phyloP scores from a whole-genome alignment of 768 basidiomycete genomes.

The Rhizopogon salebrosus region DNA sequence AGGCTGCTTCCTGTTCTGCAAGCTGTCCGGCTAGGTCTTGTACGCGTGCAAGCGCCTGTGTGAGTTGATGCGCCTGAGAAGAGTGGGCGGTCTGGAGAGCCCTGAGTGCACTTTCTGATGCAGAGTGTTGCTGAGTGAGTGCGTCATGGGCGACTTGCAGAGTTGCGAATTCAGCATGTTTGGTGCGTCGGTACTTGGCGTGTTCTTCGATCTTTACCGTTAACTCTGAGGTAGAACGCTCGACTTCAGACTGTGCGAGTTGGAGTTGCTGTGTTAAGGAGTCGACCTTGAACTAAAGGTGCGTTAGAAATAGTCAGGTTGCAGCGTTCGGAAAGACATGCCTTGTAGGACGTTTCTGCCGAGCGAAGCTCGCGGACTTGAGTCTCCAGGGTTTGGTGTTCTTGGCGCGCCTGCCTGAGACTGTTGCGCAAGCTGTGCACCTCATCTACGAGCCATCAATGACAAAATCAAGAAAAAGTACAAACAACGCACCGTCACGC shows the following conservation, averaged over 20 bases:
- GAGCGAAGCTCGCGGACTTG: conserved; percentile 72
- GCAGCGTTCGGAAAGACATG: conserved; percentile 21
- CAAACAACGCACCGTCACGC: conserved; percentile 57
- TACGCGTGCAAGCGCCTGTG: conserved; percentile 68
- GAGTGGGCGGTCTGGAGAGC: conserved; percentile 69
- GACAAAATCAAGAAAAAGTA: background rate
- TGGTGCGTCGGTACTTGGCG: conserved; percentile 73
- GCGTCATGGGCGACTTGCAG: conserved; percentile 77
- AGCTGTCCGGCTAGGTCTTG: conserved; percentile 73
- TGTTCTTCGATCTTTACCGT: conserved; percentile 74
- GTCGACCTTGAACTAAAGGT: conserved; percentile 75
- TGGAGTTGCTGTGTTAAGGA: conserved; percentile 77
- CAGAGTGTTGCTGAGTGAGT: conserved; percentile 58
- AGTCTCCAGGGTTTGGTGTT: conserved; percentile 60
- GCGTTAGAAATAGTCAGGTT: background rate
- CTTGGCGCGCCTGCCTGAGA: conserved; percentile 72
- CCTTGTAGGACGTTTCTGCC: conserved; percentile 72
- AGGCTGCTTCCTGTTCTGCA: conserved; percentile 82
- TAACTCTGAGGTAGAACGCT: conserved; percentile 67
- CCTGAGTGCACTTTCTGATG: conserved; percentile 65
- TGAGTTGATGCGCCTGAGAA: conserved; percentile 68
- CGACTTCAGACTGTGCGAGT: conserved; percentile 70
- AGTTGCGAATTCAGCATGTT: conserved; percentile 71
- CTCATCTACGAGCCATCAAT: conserved; percentile 46
- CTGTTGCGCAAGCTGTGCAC: conserved; percentile 60